These are phyloP conservation scores for Lachnellula suecica DNA, from an alignment of 2,329 filamentous ascomycete genomes.

Conservation along the genomic window DNA sequence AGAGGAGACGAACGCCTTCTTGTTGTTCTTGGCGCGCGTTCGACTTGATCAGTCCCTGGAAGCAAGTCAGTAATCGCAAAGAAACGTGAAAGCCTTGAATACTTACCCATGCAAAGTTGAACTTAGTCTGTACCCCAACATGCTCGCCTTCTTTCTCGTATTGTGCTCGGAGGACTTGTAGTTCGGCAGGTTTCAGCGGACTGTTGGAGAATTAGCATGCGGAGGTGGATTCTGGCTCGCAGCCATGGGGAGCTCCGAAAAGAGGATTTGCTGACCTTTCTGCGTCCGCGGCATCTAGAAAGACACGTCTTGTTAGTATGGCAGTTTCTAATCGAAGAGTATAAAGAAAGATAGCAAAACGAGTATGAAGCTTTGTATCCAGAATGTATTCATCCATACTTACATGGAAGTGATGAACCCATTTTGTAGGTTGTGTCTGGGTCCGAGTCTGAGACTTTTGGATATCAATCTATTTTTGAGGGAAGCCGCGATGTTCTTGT, in stretches of 20 bases:
- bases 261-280: constrained; percentile 67
- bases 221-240: not conserved
- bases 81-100: not conserved
- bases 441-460: not conserved
- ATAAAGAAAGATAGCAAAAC: constrained; percentile 25
- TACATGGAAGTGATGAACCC: constrained; percentile 36
- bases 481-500: constrained; percentile 18
- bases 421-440: constrained; percentile 21
- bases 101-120: constrained; percentile 97
- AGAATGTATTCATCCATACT: constrained; percentile 28
- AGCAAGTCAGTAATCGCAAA: constrained; percentile 6
- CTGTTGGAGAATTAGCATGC: constrained; percentile 44
- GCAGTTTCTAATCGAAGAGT: constrained; percentile 24
- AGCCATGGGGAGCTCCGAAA: not conserved
- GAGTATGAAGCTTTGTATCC: constrained; percentile 26
- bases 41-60: constrained; percentile 91
- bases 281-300: constrained; percentile 89
- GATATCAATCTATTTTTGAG: constrained; percentile 1
- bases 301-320: constrained; percentile 29
- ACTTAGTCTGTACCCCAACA: constrained; percentile 96
- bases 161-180: constrained; percentile 87
- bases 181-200: constrained; percentile 86
- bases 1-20: constrained; percentile 87
- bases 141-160: constrained; percentile 98
- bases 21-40: constrained; percentile 82